Conservation (phyloP, 2,329 filamentous ascomycete genomes). For the Tetracladium maxilliforme region DNA sequence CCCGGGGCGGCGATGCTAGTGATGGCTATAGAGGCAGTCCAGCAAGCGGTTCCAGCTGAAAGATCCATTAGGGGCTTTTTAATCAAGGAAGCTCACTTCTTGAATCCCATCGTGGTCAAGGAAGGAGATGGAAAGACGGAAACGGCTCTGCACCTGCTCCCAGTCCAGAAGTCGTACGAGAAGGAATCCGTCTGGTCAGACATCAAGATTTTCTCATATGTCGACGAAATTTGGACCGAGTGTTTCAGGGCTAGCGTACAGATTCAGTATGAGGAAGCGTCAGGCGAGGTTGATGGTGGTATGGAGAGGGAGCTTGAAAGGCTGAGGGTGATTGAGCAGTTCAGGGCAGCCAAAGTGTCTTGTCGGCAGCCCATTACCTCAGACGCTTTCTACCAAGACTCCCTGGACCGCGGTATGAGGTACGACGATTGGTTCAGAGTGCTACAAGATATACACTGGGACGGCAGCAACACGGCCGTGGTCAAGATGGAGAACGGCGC, state of each 20-base stretch:
- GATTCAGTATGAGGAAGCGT: conserved; percentile 2
- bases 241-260: conserved; percentile 13
- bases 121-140: conserved; percentile 1
- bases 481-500: too few relatives aligned
- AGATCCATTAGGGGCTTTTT: neutral
- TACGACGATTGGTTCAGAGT: too few relatives aligned
- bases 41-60: too few relatives aligned
- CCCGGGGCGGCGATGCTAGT: conserved; percentile 13
- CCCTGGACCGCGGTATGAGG: too few relatives aligned
- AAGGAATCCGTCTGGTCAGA: conserved; percentile 9
- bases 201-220: conserved; percentile 10
- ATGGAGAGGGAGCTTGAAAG: too few relatives aligned
- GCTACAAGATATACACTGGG: too few relatives aligned
- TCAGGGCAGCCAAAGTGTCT: too few relatives aligned
- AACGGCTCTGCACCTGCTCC: conserved; percentile 1
- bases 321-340: too few relatives aligned
- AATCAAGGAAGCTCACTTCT: conserved; percentile 1
- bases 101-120: conserved; percentile 1
- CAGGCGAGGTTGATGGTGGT: neutral
- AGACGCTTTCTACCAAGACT: too few relatives aligned
- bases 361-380: too few relatives aligned
- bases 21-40: conserved; percentile 14
- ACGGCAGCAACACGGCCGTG: too few relatives aligned
- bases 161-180: conserved; percentile 3
- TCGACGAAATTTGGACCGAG: conserved; percentile 9